Conservation (phyloP, 352 stramenopile species). For the Phytophthora hybrid region DNA sequence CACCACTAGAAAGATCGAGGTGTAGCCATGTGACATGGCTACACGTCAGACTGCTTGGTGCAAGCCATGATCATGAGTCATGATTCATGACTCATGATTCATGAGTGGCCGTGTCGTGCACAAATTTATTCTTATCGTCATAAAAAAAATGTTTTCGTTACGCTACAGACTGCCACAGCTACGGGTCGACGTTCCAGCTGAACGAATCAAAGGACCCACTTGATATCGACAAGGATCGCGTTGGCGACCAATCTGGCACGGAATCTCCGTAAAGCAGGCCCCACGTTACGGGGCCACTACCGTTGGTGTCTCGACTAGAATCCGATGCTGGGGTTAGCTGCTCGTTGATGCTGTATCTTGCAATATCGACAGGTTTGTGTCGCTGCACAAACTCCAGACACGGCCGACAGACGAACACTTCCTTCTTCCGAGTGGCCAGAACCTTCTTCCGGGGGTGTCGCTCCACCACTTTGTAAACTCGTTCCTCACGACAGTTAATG, state of each 20-base stretch:
- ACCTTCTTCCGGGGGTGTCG: slow-evolving; percentile 32
- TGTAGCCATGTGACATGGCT: slow-evolving; percentile 17
- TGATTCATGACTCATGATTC: no score
- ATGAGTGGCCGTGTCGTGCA: no score
- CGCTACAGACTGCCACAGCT: no score
- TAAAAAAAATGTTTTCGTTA: no score
- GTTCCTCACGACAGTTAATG: slow-evolving; percentile 35
- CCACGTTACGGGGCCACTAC: slow-evolving; percentile 21
- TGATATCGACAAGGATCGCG: slow-evolving; percentile 38
- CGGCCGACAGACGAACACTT: slow-evolving; percentile 32
- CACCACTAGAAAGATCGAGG: slow-evolving; percentile 20
- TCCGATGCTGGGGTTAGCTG: slow-evolving; percentile 35
- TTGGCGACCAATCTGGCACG: slow-evolving; percentile 37
- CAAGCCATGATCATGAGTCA: no score
- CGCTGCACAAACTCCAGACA: slow-evolving; percentile 37
- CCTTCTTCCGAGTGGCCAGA: slow-evolving; percentile 28
- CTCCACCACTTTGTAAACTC: slow-evolving; percentile 30
- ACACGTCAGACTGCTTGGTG: neutral
- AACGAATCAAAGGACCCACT: slow-evolving; percentile 41
- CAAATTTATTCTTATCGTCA: neutral
- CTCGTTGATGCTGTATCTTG: slow-evolving; percentile 16
- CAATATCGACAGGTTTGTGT: slow-evolving; percentile 36
- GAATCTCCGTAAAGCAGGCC: slow-evolving; percentile 37
- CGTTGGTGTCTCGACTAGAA: slow-evolving; percentile 23
- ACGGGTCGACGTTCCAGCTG: slow-evolving; percentile 13